Evolutionary conservation across 2,329 filamentous ascomycete species (phyloP), one percentile per base, ranked within the genome.

Genomic region (Penicillium glabrum): DNA sequence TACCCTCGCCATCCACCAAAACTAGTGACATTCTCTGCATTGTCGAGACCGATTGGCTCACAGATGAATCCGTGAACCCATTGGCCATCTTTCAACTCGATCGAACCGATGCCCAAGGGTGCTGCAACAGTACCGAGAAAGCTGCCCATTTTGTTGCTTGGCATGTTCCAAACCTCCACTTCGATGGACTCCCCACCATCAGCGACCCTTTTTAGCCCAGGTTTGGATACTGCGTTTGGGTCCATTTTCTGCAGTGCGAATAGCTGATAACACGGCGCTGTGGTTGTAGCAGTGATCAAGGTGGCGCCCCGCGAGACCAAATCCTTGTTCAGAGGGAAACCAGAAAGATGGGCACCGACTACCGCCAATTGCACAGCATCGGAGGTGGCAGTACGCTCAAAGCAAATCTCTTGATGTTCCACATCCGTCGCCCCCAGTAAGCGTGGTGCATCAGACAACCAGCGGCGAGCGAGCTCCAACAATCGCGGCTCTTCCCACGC

Each of bases 11-110:
- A 56, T 48, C 54, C 54, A 9, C 48, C 26, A 31, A 48, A 56
- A n/a, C 19, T 21, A 13, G 54, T 56, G 31, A 56, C 24, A 16
- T 56, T 49, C 26, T 52, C 14, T 29, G 49, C 43, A 56, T 52
- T 52, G 0, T 44, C 44, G 21, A 56, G 19, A 35, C 49, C 54
- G 13, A 41, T 44, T 2, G 54, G 43, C 49, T 56, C 54, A 23
- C 54, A 56, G 16, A 56, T 56, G 7, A 56, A 56, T 5, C 54
- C 54, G 5, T 56, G 31, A 21, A 56, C 49, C 54, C 54, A 56
- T 16, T 9, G 44, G 5, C 48, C 48, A 21, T 56, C 14, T 24
- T 47, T 16, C 48, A 56, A 13, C 21, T 56, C 54, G 21, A 56
- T 35, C 7, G 54, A 56, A 11, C 54, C 54, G 14, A 56, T 51